These are phyloP conservation scores for Blastobotrys persicus DNA, from an alignment of 1,139 yeast species.

Conservation along the genomic window DNA sequence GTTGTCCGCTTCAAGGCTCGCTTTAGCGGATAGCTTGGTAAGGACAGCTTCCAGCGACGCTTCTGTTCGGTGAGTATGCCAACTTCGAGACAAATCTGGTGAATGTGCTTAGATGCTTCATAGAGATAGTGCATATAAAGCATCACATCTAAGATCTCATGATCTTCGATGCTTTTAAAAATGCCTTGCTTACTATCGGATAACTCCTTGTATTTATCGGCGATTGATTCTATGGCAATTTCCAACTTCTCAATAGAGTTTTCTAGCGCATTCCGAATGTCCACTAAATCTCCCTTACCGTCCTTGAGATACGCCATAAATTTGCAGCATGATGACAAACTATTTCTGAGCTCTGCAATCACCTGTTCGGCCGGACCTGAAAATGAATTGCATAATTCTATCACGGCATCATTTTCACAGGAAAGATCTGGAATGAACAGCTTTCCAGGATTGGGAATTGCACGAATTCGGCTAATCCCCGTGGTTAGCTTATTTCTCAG, in stretches of 20 bases:
- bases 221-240: slow-evolving; percentile 13
- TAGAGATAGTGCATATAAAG: slow-evolving; percentile 25
- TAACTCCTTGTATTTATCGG: slow-evolving; percentile 15
- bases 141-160: slow-evolving; percentile 23
- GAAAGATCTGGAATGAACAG: slow-evolving; percentile 19
- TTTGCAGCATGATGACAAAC: slow-evolving; percentile 20
- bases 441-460: slow-evolving; percentile 39
- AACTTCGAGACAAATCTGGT: slow-evolving; percentile 19
- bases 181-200: slow-evolving; percentile 9
- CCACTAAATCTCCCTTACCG: background rate
- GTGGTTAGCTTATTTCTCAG: slow-evolving; percentile 45
- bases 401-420: background rate
- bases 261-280: background rate
- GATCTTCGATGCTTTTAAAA: slow-evolving; percentile 15
- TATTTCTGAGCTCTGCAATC: slow-evolving; percentile 16
- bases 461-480: slow-evolving; percentile 42
- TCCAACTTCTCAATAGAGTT: slow-evolving; percentile 11
- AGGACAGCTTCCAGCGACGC: slow-evolving; percentile 36
- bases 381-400: slow-evolving; percentile 9
- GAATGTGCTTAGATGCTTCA: slow-evolving; percentile 23
- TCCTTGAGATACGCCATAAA: slow-evolving; percentile 18
- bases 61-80: slow-evolving; percentile 18
- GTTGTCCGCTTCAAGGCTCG: slow-evolving; percentile 45
- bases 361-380: slow-evolving; percentile 16
- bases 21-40: slow-evolving; percentile 42